Base-by-base conservation (phyloP, 2,329 filamentous ascomycete genomes). In the Alternaria panax region DNA sequence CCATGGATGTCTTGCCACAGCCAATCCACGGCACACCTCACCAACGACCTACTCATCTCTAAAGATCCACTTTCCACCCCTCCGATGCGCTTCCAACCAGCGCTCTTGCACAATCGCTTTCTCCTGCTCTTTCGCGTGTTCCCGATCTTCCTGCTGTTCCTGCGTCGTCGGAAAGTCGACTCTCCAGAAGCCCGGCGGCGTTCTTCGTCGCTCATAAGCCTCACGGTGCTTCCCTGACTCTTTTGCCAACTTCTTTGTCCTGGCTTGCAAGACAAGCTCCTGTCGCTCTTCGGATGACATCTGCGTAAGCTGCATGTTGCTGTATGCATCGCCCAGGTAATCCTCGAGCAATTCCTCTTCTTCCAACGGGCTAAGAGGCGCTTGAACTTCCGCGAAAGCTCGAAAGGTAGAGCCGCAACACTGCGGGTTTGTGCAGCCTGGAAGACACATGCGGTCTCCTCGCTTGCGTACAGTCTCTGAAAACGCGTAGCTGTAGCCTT, bases 141-240 rank as follows among this genome's bases (percentile, higher is more conserved):
- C 83, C 57, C 86, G 86, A 69, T 94, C 87, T 52, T 83, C 80
- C 66, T 86, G 82, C 27, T 89, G 79, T 77, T 97, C 92, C 75
- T 98, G 95, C 1, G 95, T 97, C 25, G 82, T 88, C 1, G 94
- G 93, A 75, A 99, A 96, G 67, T 96, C 94, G 2, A 90, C 86
- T 54, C 92, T 85, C 95, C 95, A 99, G 75, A 92, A 98, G 0
- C 93, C 93, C 2, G 92, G 92, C 12, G 95, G 93, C 9, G 90
- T 92, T 43, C 81, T 83, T 63, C 86, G 84, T 51, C 92, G 86
- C 60, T 89, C 86, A 76, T 90, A 93, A 27, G 88, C 84, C 67
- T 94, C 86, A 56, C 90, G 85, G 78, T 97, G 93, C 73, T 85
- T 92, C 6, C 93, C 93, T 75, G 87, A 88, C 62, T 86, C 85